These are phyloP conservation scores for Salix brachista DNA, from an alignment of 345 rosid species.

Conservation along the genomic window DNA sequence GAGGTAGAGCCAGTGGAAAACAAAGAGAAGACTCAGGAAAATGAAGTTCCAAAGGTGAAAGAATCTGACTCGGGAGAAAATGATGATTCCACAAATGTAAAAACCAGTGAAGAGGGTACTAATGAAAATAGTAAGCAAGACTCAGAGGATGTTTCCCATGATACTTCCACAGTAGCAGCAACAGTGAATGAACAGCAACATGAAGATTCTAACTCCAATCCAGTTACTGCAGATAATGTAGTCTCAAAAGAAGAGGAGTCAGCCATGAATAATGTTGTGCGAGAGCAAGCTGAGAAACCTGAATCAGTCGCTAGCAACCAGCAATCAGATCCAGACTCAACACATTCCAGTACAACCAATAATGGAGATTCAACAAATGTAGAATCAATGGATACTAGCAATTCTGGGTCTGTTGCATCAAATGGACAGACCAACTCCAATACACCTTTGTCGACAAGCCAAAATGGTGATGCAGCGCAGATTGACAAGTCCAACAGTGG, in stretches of 20 bases:
- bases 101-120: constrained; percentile 19
- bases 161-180: constrained; percentile 18
- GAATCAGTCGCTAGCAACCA: constrained; percentile 39
- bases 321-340: constrained; percentile 37
- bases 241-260: constrained; percentile 26
- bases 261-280: constrained; percentile 29
- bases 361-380: constrained; percentile 28
- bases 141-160: constrained; percentile 14
- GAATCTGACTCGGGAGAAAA: constrained; percentile 23
- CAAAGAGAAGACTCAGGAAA: constrained; percentile 30
- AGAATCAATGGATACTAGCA: constrained; percentile 28
- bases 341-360: constrained; percentile 34
- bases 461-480: constrained; percentile 12
- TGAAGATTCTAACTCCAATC: constrained; percentile 5
- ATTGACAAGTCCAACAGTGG: constrained; percentile 13
- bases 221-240: constrained; percentile 7
- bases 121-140: constrained; percentile 29
- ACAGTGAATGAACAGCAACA: constrained; percentile 23
- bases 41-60: constrained; percentile 34
- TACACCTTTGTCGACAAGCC: not conserved
- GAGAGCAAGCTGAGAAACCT: constrained; percentile 37
- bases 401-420: constrained; percentile 18
- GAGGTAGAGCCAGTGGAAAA: constrained; percentile 30
- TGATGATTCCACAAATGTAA: constrained; percentile 9
- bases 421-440: constrained; percentile 21